These are phyloP conservation scores for Ligustrum vulgare DNA, from an alignment of 257 asterid species.

Conservation along the genomic window DNA sequence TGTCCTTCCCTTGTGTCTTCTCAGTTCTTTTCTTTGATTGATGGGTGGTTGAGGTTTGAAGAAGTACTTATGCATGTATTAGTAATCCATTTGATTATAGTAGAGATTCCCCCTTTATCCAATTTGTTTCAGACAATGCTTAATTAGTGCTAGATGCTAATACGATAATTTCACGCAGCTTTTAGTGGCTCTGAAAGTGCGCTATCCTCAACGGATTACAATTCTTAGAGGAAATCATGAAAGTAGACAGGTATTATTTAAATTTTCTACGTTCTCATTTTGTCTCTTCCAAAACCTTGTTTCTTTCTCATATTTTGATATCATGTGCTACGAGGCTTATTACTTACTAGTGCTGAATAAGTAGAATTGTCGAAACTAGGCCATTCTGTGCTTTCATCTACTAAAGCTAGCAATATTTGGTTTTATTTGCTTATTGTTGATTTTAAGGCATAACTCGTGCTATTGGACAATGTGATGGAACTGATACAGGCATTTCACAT, in stretches of 20 bases:
- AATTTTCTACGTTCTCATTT: background rate
- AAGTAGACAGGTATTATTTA: slow-evolving; percentile 57
- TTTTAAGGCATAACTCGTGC: background rate
- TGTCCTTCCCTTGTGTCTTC: background rate
- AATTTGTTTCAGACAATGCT: slow-evolving; percentile 8
- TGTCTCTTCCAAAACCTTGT: background rate
- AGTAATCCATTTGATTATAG: background rate
- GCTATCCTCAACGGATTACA: slow-evolving; percentile 68
- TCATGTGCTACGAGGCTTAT: background rate
- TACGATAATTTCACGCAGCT: slow-evolving; percentile 45
- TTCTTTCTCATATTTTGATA: background rate
- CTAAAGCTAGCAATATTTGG: background rate
- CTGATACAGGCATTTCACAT: slow-evolving; percentile 6
- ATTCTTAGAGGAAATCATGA: slow-evolving; percentile 81
- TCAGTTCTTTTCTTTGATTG: background rate
- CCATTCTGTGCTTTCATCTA: background rate
- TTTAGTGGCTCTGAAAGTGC: slow-evolving; percentile 67
- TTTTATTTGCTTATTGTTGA: slow-evolving; percentile 10
- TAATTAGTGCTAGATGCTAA: slow-evolving; percentile 21
- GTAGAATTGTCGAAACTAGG: slow-evolving; percentile 9
- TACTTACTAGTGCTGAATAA: slow-evolving; percentile 16
- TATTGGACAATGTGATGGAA: slow-evolving; percentile 9
- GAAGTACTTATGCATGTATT: background rate
- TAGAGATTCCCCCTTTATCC: background rate
- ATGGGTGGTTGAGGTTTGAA: slow-evolving; percentile 3